phyloP scores from a whole-genome alignment of 768 basidiomycete genomes.

The Pilatotrama ljubarskyi region DNA sequence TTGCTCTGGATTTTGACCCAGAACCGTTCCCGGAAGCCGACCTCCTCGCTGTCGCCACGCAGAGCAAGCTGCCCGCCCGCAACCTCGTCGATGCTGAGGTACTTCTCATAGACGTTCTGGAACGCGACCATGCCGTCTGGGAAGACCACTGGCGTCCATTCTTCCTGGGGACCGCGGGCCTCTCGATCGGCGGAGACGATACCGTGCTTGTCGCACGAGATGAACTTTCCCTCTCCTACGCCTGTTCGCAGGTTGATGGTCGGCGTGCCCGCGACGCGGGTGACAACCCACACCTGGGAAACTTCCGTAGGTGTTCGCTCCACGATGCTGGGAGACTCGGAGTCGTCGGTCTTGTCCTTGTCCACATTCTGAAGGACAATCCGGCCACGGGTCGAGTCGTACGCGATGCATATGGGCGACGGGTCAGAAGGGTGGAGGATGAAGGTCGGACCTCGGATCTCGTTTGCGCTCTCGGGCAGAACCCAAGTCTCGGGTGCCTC shows the following conservation, averaged over 20 bases:
- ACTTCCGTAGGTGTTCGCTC: conserved; percentile 79
- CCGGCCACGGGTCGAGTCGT: conserved; percentile 71
- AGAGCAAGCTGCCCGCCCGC: conserved; percentile 79
- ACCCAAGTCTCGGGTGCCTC: conserved; percentile 79
- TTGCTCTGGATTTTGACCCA: conserved; percentile 89
- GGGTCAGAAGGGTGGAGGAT: conserved; percentile 82
- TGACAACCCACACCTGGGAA: conserved; percentile 89
- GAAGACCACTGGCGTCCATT: conserved; percentile 84
- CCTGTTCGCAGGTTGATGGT: conserved; percentile 88
- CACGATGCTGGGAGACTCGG: conserved; percentile 48
- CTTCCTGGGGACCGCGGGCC: conserved; percentile 90
- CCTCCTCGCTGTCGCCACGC: conserved; percentile 81
- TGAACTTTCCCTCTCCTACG: conserved; percentile 86
- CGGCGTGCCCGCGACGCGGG: conserved; percentile 78
- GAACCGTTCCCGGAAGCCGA: conserved; percentile 84
- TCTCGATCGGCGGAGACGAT: conserved; percentile 83
- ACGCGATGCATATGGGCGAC: conserved; percentile 73
- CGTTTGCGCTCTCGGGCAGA: conserved; percentile 62
- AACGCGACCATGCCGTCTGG: conserved; percentile 87
- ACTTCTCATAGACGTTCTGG: conserved; percentile 88
- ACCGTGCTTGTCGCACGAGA: conserved; percentile 86
- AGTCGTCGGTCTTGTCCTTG: conserved; percentile 55
- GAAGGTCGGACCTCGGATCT: conserved; percentile 88
- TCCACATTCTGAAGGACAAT: conserved; percentile 67
- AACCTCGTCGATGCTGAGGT: conserved; percentile 80